Evolutionary conservation across 2,329 filamentous ascomycete species (phyloP).

Genomic region (Ceratocystis colombiana): DNA sequence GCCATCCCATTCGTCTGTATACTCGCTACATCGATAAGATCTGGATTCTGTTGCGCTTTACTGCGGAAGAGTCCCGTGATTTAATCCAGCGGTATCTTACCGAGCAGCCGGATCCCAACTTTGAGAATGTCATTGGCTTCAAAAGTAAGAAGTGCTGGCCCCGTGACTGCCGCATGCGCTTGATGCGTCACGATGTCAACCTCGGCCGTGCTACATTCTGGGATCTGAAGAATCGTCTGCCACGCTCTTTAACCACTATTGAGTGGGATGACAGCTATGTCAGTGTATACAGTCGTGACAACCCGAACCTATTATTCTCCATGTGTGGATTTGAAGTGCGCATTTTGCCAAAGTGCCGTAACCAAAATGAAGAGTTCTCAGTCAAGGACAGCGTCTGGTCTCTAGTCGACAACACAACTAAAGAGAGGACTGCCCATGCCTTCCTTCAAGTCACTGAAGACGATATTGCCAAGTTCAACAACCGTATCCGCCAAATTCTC

Average conservation of each 20-base stretch:
- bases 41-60: constrained; percentile 94
- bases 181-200: constrained; percentile 98
- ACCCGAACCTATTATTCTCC: constrained; percentile 91
- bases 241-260: constrained; percentile 88
- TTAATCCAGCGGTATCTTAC: constrained; percentile 96
- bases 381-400: constrained; percentile 99
- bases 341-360: constrained; percentile 88
- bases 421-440: constrained; percentile 92
- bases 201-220: constrained; percentile 95
- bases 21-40: constrained; percentile 97
- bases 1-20: constrained; percentile 94
- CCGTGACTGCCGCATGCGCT: constrained; percentile 88
- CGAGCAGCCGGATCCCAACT: constrained; percentile 96
- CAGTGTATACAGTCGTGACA: constrained; percentile 95
- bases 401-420: constrained; percentile 87
- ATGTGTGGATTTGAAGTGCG: constrained; percentile 98
- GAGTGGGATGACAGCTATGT: constrained; percentile 99
- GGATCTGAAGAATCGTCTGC: constrained; percentile 95
- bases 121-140: constrained; percentile 98
- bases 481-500: constrained; percentile 92
- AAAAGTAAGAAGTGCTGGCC: constrained; percentile 99
- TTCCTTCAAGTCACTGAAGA: constrained; percentile 97
- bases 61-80: constrained; percentile 85
- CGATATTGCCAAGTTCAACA: constrained; percentile 98
- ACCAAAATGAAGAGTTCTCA: constrained; percentile 90